Evolutionary conservation across 805 yeast genomes (phyloP).

Genomic region (Wickerhamomyces canadensis): DNA sequence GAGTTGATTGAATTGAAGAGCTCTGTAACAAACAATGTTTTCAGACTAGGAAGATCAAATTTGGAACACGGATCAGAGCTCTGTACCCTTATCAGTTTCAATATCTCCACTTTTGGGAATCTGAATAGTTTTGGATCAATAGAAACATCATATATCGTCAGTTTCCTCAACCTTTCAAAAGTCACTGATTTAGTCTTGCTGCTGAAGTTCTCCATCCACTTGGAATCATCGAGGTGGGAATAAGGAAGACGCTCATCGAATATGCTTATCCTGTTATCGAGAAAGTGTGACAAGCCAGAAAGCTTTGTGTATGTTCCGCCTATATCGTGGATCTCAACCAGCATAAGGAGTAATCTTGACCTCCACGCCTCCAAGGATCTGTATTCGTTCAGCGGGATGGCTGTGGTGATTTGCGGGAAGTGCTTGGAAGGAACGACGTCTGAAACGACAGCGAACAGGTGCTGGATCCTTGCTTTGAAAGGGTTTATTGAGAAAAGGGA

Average conservation of each 20-base stretch:
- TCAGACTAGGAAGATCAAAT: conserved; percentile 5
- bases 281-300: background rate
- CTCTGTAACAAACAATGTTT: conserved; percentile 2
- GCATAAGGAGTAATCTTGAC: background rate
- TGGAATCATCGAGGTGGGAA: background rate
- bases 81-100: conserved; percentile 6
- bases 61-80: background rate
- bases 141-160: conserved; percentile 3
- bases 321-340: conserved; percentile 13
- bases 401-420: background rate
- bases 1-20: conserved; percentile 5
- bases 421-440: background rate
- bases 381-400: background rate
- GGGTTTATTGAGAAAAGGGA: background rate
- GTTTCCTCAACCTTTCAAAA: conserved; percentile 7
- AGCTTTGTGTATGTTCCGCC: background rate
- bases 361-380: background rate
- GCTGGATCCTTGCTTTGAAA: background rate
- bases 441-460: conserved; percentile 1
- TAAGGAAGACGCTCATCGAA: conserved; percentile 9
- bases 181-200: conserved; percentile 3
- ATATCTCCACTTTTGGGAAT: conserved; percentile 7
- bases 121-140: conserved; percentile 6
- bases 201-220: conserved; percentile 7
- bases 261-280: conserved; percentile 7